Percentiles rank a stretch among this genome's conserved stretches.
phyloP scores from a whole-genome alignment of 331 rosid genomes.

The Rhamnella rubrinervis region DNA sequence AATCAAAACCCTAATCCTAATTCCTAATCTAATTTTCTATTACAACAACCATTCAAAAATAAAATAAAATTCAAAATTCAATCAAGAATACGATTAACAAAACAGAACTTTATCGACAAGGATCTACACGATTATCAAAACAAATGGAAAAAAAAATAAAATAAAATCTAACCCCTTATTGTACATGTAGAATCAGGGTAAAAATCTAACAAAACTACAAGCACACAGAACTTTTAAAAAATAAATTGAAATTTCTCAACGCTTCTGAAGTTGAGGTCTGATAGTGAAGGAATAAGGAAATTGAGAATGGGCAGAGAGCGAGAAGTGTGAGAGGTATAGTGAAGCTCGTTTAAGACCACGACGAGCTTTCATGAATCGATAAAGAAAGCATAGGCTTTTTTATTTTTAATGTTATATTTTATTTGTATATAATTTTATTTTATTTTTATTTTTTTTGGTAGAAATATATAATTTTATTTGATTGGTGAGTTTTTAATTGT shows the following conservation, averaged over 20 bases:
- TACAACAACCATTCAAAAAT: conserved; percentile 19
- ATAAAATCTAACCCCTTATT: not conserved
- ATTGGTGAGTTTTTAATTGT: too few species aligned
- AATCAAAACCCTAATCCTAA: conserved; percentile 39
- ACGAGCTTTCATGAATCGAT: conserved; percentile 2
- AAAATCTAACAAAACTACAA: conserved; percentile 9
- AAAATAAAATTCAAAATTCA: not conserved
- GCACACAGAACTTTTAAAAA: not conserved
- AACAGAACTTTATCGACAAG: not conserved
- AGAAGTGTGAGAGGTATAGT: conserved; percentile 1
- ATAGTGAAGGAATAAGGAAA: not conserved
- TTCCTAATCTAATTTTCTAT: conserved; percentile 37
- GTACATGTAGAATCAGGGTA: conserved; percentile 8
- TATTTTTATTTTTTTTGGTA: too few species aligned
- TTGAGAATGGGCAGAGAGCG: conserved; percentile 3
- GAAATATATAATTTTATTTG: too few species aligned
- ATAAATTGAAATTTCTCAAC: not conserved
- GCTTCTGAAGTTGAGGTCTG: not conserved
- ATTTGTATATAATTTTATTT: too few species aligned
- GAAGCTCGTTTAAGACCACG: not conserved
- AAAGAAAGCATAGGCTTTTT: not conserved
- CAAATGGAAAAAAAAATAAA: not conserved
- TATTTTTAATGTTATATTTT: too few species aligned
- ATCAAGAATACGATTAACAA: not conserved
- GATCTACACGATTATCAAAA: not conserved